Evolutionary conservation across 192 early-diverging fungal species (phyloP).

Genomic region (Cetraspora pellucida): DNA sequence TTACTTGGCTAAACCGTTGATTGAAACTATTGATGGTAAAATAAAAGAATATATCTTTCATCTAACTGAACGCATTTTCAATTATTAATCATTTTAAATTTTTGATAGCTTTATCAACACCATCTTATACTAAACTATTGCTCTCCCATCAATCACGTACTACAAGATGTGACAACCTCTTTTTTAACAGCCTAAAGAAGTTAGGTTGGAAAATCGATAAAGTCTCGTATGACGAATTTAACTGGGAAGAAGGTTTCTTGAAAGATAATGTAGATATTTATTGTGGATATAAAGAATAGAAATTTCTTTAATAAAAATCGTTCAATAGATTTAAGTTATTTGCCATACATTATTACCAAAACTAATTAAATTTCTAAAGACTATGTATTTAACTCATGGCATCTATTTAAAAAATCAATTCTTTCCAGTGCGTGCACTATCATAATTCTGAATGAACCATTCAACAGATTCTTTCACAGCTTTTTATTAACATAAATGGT

Average conservation of each 20-base stretch:
- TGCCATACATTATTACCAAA: too few species aligned
- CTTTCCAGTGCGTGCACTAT: slow-evolving; percentile 41
- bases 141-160: slow-evolving; percentile 45
- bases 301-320: too few species aligned
- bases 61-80: not conserved
- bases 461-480: slow-evolving; percentile 69
- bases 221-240: slow-evolving; percentile 11
- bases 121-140: slow-evolving; percentile 27
- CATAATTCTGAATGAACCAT: slow-evolving; percentile 75
- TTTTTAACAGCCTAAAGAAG: slow-evolving; percentile 40
- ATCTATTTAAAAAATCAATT: too few species aligned
- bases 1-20: slow-evolving; percentile 41
- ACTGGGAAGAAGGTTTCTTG: slow-evolving; percentile 20
- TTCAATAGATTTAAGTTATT: too few species aligned
- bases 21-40: slow-evolving; percentile 43
- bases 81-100: not conserved
- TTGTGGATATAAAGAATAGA: slow-evolving; percentile 18
- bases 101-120: slow-evolving; percentile 24
- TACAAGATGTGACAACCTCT: slow-evolving; percentile 38
- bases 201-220: slow-evolving; percentile 36
- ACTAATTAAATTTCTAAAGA: too few species aligned
- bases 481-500: slow-evolving; percentile 12
- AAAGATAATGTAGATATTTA: slow-evolving; percentile 17
- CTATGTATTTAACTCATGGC: too few species aligned
- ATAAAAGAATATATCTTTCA: not conserved